A percentile compares a stretch with the other conserved stretches of the same genome.
Evolutionary conservation across 306 rosid species (phyloP).

Genomic region (Amphicarpaea edgeworthii): DNA sequence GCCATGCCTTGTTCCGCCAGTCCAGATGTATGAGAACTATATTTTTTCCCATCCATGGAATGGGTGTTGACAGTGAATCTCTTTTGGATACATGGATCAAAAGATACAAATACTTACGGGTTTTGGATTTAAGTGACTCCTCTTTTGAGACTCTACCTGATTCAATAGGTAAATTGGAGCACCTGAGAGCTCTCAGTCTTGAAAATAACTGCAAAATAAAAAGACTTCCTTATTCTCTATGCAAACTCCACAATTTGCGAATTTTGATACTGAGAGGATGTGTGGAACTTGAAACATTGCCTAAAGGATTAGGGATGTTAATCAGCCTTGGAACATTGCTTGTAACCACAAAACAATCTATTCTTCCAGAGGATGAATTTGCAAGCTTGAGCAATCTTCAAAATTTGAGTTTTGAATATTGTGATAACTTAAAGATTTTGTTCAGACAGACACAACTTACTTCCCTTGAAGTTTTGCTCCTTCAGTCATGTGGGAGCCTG

Average conservation of each 20-base stretch:
- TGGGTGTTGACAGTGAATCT: background rate
- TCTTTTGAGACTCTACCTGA: background rate
- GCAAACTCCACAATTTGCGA: conserved; percentile 31
- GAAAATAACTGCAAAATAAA: background rate
- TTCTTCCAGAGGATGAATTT: background rate
- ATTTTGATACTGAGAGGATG: conserved; percentile 13
- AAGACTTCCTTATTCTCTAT: background rate
- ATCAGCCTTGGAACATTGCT: background rate
- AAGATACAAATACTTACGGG: background rate
- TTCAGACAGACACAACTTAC: background rate
- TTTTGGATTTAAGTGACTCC: background rate
- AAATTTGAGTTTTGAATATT: background rate
- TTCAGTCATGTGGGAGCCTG: background rate
- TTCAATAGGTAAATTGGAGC: background rate
- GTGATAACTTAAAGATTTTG: background rate
- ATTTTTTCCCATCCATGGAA: background rate
- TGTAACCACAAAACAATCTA: conserved; percentile 28
- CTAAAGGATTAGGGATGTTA: background rate
- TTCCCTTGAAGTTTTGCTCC: background rate
- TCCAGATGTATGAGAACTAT: background rate
- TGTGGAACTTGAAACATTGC: conserved; percentile 3
- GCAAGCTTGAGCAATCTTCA: conserved; percentile 30
- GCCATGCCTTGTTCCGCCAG: background rate
- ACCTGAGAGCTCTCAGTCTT: background rate
- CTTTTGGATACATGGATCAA: background rate